These are phyloP conservation scores for Verticillium dahliae DNA, from an alignment of 2,329 filamentous ascomycete species.

Conservation along the genomic window DNA sequence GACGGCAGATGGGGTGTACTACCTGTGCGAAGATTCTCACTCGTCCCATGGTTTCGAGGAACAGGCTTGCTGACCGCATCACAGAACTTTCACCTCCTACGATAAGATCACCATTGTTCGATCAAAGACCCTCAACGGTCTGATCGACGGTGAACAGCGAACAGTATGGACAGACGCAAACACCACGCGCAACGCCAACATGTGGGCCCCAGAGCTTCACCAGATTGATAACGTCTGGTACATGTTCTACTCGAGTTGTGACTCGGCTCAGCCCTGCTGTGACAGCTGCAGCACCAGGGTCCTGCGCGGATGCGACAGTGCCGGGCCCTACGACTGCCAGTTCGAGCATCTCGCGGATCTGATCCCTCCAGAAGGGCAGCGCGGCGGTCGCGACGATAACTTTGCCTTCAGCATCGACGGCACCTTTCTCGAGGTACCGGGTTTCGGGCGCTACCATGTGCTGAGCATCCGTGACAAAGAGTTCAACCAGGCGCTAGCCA, in stretches of 20 bases:
- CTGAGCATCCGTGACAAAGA: slow-evolving; percentile 7
- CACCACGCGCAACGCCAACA: slow-evolving; percentile 5
- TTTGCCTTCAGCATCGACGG: slow-evolving; percentile 3
- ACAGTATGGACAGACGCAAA: slow-evolving; percentile 4
- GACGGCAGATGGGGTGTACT: not conserved
- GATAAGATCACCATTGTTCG: slow-evolving; percentile 1
- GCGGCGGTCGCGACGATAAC: not conserved
- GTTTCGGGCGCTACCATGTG: slow-evolving; percentile 7
- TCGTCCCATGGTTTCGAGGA: not conserved
- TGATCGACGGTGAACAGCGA: slow-evolving; percentile 2
- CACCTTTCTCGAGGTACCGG: slow-evolving; percentile 2
- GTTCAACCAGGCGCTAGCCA: slow-evolving; percentile 7
- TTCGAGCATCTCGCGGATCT: slow-evolving; percentile 1
- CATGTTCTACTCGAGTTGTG: slow-evolving; percentile 13
- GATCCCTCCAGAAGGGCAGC: not conserved
- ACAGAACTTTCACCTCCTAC: not conserved
- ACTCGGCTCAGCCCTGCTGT: slow-evolving; percentile 5
- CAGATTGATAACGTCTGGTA: slow-evolving; percentile 13
- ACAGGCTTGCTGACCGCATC: not conserved
- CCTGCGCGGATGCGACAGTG: not conserved
- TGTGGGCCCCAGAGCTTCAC: slow-evolving; percentile 13
- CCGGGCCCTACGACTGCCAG: slow-evolving; percentile 1
- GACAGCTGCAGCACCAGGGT: slow-evolving; percentile 6
- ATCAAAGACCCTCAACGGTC: not conserved
- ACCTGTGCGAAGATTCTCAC: not conserved